Evolutionary conservation across 257 asterid genomes (phyloP).

Genomic region (Gardenia jasminoides): DNA sequence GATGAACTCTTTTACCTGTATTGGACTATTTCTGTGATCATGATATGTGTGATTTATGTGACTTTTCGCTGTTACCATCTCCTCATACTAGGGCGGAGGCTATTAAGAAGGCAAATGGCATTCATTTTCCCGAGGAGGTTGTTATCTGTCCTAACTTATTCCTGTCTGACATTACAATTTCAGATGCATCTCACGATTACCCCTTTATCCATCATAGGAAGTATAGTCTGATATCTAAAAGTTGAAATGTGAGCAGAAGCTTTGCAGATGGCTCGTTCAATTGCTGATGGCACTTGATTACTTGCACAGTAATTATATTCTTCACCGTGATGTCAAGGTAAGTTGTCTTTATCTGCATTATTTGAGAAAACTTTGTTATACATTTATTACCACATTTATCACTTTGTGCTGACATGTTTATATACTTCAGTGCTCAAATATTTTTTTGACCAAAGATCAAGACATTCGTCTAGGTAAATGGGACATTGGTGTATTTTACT

Average conservation of each 20-base stretch:
- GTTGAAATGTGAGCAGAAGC: slow-evolving; percentile 59
- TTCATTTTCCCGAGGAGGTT: slow-evolving; percentile 95
- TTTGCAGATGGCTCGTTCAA: slow-evolving; percentile 96
- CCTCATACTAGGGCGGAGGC: slow-evolving; percentile 74
- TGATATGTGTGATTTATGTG: slow-evolving; percentile 2
- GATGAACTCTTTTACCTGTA: slow-evolving; percentile 11
- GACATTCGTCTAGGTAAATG: slow-evolving; percentile 88
- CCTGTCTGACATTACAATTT: neutral
- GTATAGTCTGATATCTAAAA: slow-evolving; percentile 18
- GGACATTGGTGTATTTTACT: neutral
- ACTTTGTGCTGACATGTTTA: slow-evolving; percentile 21
- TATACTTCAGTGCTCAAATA: slow-evolving; percentile 84
- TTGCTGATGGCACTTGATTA: slow-evolving; percentile 93
- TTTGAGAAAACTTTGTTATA: slow-evolving; percentile 5
- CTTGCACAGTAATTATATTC: slow-evolving; percentile 80
- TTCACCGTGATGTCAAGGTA: slow-evolving; percentile 99
- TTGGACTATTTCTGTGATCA: slow-evolving; percentile 5
- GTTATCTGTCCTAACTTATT: neutral
- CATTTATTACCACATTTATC: neutral
- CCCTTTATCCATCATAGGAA: neutral
- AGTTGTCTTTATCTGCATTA: slow-evolving; percentile 10
- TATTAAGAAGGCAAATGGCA: slow-evolving; percentile 76
- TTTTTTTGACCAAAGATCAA: slow-evolving; percentile 87
- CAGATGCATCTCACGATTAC: neutral
- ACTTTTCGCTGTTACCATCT: slow-evolving; percentile 16